These are phyloP conservation scores for Eutypa lata DNA, from an alignment of 2,329 filamentous ascomycete species.

Conservation along the genomic window DNA sequence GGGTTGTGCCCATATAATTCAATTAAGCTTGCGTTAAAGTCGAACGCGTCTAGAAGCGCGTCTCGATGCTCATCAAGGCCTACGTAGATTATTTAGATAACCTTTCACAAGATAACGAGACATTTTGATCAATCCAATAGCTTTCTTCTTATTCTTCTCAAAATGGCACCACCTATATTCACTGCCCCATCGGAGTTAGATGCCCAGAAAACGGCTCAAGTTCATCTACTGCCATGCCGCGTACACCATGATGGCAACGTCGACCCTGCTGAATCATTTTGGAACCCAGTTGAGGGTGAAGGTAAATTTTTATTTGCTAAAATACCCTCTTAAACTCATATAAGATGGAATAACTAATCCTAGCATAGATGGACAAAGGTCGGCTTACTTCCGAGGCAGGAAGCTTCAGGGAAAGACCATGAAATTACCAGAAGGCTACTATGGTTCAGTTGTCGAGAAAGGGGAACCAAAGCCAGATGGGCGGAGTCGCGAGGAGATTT, in stretches of 20 bases:
- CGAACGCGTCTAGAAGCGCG: neutral
- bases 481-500: conserved; percentile 19
- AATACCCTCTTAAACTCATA: conserved; percentile 1
- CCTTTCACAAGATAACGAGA: too few relatives aligned
- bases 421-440: conserved; percentile 67
- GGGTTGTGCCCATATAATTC: neutral
- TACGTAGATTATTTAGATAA: too few relatives aligned
- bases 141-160: too few relatives aligned
- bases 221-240: conserved; percentile 72
- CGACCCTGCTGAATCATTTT: conserved; percentile 62
- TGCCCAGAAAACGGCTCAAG: conserved; percentile 15
- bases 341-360: conserved; percentile 4
- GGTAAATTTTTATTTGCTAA: too few relatives aligned
- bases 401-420: conserved; percentile 69
- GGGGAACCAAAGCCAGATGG: conserved; percentile 35
- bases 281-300: conserved; percentile 55
- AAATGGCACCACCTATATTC: conserved; percentile 27
- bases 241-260: conserved; percentile 76
- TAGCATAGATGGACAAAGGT: conserved; percentile 46
- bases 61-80: neutral
- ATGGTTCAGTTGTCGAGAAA: conserved; percentile 58
- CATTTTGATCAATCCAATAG: too few relatives aligned
- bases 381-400: conserved; percentile 74
- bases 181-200: conserved; percentile 15
- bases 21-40: neutral